Conservation (phyloP, 2,329 filamentous ascomycete genomes). For the Cercospora brassicicola region DNA sequence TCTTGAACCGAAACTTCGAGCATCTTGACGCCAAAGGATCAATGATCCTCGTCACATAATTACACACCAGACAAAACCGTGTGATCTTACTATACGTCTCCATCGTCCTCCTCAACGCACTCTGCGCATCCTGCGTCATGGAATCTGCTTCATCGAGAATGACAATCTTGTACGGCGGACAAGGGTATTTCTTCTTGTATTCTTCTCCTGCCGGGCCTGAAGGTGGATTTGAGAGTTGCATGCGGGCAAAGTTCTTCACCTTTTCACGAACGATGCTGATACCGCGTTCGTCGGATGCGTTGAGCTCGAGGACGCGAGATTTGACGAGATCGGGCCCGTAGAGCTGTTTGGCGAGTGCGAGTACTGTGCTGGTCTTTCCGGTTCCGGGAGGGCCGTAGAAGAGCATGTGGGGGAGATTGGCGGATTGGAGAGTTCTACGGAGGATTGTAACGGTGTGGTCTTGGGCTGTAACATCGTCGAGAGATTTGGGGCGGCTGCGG, state of each 20-base stretch:
- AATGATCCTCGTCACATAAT: slow-evolving; percentile 97
- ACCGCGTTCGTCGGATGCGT: slow-evolving; percentile 97
- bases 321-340: slow-evolving; percentile 94
- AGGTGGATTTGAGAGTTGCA: slow-evolving; percentile 84
- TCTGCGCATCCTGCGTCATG: slow-evolving; percentile 98
- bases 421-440: slow-evolving; percentile 87
- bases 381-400: slow-evolving; percentile 98
- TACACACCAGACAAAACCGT: slow-evolving; percentile 94
- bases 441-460: slow-evolving; percentile 95
- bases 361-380: slow-evolving; percentile 95
- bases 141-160: slow-evolving; percentile 97
- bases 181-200: slow-evolving; percentile 72
- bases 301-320: slow-evolving; percentile 94
- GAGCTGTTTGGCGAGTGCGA: slow-evolving; percentile 94
- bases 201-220: slow-evolving; percentile 59
- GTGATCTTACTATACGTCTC: slow-evolving; percentile 97
- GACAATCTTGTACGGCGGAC: slow-evolving; percentile 98
- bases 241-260: slow-evolving; percentile 95
- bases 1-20: slow-evolving; percentile 98
- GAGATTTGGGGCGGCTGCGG: slow-evolving; percentile 80
- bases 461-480: slow-evolving; percentile 94
- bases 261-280: slow-evolving; percentile 97
- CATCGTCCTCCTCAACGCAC: slow-evolving; percentile 90
- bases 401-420: slow-evolving; percentile 98
- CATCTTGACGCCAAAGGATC: slow-evolving; percentile 91